Conservation (phyloP, 257 asterid species). For the Linaria vulgaris region DNA sequence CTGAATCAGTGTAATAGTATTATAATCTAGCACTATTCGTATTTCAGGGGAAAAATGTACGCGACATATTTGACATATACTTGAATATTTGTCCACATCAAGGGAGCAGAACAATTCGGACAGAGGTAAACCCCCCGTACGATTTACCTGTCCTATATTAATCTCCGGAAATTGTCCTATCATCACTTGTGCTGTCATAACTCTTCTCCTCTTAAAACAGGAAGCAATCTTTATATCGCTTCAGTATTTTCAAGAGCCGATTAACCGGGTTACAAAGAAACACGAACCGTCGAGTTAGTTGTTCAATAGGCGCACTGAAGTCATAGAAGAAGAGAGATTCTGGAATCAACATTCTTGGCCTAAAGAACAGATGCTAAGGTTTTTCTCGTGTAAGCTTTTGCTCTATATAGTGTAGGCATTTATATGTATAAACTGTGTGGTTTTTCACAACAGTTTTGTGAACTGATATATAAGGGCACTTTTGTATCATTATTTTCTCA, state of each 20-base stretch:
- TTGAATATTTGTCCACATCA: slow-evolving; percentile 87
- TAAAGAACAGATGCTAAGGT: not conserved
- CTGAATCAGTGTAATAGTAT: not conserved
- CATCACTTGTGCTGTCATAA: not conserved
- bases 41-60: slow-evolving; percentile 67
- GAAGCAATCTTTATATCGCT: slow-evolving; percentile 86
- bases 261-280: slow-evolving; percentile 38
- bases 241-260: slow-evolving; percentile 94
- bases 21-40: not conserved
- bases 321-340: not conserved
- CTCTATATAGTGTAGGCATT: not conserved
- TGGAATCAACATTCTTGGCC: not conserved
- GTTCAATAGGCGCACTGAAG: not conserved
- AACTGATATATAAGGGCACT: not conserved
- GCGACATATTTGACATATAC: slow-evolving; percentile 61
- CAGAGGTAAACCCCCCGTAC: slow-evolving; percentile 50
- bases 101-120: slow-evolving; percentile 97
- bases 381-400: not conserved
- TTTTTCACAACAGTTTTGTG: not conserved
- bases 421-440: not conserved
- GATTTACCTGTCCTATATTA: not conserved
- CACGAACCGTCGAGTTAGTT: slow-evolving; percentile 13
- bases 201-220: slow-evolving; percentile 33
- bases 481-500: not conserved
- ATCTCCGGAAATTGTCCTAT: not conserved